phyloP scores from a whole-genome alignment of 2,329 filamentous ascomycete genomes.

The Aspergillus novofumigatus region DNA sequence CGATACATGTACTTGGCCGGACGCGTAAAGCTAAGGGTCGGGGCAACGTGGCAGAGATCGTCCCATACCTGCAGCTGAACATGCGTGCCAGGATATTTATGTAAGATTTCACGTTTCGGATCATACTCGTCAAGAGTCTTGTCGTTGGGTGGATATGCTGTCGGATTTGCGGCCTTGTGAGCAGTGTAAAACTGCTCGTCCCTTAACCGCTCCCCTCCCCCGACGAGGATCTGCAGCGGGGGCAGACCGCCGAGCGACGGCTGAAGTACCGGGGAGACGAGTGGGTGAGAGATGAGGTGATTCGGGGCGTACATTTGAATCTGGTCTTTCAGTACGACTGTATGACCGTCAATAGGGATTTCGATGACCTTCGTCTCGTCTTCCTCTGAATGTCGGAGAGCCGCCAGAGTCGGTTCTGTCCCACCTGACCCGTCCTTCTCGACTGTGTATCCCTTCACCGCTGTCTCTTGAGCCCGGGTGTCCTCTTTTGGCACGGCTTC shows the following conservation, averaged over 20 bases:
- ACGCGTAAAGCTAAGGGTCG: constrained; percentile 91
- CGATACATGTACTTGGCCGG: constrained; percentile 96
- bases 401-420: constrained; percentile 18
- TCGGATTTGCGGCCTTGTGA: constrained; percentile 86
- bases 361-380: constrained; percentile 47
- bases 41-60: constrained; percentile 85
- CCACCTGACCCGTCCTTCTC: constrained; percentile 15
- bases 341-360: constrained; percentile 66
- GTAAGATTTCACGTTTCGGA: constrained; percentile 49
- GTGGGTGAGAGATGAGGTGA: constrained; percentile 74
- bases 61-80: constrained; percentile 97
- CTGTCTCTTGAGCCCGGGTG: constrained; percentile 26
- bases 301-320: constrained; percentile 88
- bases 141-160: constrained; percentile 67
- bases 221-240: constrained; percentile 78
- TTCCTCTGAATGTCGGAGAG: constrained; percentile 17
- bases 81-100: constrained; percentile 74
- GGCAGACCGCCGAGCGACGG: constrained; percentile 85
- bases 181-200: constrained; percentile 95
- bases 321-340: constrained; percentile 77
- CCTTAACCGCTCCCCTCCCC: constrained; percentile 81
- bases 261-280: constrained; percentile 86
- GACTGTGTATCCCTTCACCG: constrained; percentile 27
- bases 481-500: constrained; percentile 15
- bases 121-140: constrained; percentile 61